phyloP scores from a whole-genome alignment of 441 rosid species.

The Isatis lusitanica region DNA sequence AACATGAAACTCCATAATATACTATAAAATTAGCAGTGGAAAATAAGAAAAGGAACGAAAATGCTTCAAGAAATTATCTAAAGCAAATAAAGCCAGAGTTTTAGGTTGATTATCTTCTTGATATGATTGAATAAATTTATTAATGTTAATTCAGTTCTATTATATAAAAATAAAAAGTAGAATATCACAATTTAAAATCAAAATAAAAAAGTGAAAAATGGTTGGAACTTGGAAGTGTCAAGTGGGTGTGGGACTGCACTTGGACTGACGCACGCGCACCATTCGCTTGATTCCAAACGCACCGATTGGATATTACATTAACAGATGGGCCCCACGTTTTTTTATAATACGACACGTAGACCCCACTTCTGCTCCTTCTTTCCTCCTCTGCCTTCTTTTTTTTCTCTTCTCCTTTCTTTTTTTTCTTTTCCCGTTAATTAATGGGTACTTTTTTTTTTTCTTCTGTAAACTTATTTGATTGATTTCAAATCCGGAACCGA shows the following conservation, averaged over 20 bases:
- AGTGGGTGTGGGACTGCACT: slow-evolving; percentile 23
- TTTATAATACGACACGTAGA: slow-evolving; percentile 6
- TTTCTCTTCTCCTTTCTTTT: neutral
- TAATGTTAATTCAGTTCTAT: neutral
- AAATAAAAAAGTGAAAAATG: neutral
- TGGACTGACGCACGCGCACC: slow-evolving; percentile 40
- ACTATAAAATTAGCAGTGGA: too few species aligned
- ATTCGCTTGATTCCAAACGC: slow-evolving; percentile 34
- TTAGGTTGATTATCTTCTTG: too few species aligned
- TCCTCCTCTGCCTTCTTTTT: neutral
- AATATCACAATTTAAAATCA: neutral
- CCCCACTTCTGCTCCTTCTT: slow-evolving; percentile 19
- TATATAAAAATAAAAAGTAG: neutral
- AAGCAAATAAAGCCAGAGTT: too few species aligned
- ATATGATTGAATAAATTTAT: neutral
- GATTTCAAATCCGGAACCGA: neutral
- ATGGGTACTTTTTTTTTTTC: too few species aligned
- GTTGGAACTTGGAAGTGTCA: slow-evolving; percentile 14
- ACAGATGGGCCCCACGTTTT: neutral
- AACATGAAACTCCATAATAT: neutral
- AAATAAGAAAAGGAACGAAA: too few species aligned
- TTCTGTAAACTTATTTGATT: neutral
- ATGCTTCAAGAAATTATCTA: neutral
- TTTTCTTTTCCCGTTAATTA: neutral
- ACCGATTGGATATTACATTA: slow-evolving; percentile 34